Conservation (phyloP, 163 green algal species). For the Chloromonas sp. region DNA sequence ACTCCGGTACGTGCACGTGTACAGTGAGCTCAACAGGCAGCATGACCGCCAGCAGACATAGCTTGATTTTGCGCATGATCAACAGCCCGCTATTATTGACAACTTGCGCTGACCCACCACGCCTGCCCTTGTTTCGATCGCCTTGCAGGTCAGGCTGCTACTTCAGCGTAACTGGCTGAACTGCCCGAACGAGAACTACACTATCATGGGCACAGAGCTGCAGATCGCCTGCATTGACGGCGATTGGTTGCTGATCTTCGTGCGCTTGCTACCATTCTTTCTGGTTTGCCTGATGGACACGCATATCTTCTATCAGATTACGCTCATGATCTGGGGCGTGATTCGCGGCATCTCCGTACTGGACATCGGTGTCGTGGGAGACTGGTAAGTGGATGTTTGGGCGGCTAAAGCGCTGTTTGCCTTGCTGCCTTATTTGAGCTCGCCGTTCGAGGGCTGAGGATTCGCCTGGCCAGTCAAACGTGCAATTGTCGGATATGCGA, state of each 20-base stretch:
- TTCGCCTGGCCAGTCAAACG: too few relatives aligned
- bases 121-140: too few relatives aligned
- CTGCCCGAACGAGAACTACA: constrained; percentile 11
- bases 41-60: too few relatives aligned
- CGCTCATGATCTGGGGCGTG: constrained; percentile 24
- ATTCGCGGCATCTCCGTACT: constrained; percentile 22
- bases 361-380: constrained; percentile 24
- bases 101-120: too few relatives aligned
- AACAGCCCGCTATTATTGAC: too few relatives aligned
- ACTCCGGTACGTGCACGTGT: constrained; percentile 5
- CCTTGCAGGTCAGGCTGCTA: constrained; percentile 8
- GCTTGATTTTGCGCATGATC: too few relatives aligned
- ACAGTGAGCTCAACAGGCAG: too few relatives aligned
- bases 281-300: constrained; percentile 27
- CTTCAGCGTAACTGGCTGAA: constrained; percentile 23
- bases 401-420: too few relatives aligned
- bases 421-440: too few relatives aligned
- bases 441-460: too few relatives aligned
- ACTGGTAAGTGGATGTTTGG: constrained; percentile 5
- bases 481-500: too few relatives aligned
- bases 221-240: constrained; percentile 22
- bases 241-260: constrained; percentile 20
- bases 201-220: constrained; percentile 17
- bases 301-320: constrained; percentile 35
- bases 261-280: constrained; percentile 24